These are phyloP conservation scores for Globisporangium emineosum DNA, from an alignment of 352 stramenopile species.

Conservation along the genomic window DNA sequence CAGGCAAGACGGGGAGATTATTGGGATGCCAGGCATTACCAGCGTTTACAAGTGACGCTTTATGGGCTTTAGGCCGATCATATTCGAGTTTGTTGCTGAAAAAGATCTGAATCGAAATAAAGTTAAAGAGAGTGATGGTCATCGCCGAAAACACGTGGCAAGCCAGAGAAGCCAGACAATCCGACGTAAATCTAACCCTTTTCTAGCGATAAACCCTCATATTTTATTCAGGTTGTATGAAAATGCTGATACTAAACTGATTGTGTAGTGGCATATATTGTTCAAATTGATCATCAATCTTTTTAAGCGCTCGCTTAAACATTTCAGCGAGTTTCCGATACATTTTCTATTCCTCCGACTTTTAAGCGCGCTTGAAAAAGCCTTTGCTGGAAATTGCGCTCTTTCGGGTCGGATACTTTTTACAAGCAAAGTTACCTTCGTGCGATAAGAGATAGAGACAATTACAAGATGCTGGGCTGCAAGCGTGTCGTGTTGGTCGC, in stretches of 20 bases:
- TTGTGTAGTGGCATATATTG: background rate
- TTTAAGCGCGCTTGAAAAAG: constrained; percentile 26
- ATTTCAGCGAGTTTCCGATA: background rate
- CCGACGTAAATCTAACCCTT: background rate
- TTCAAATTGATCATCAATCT: background rate
- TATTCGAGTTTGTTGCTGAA: background rate
- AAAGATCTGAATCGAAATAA: background rate
- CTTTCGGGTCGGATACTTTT: constrained; percentile 17
- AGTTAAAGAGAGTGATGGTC: background rate
- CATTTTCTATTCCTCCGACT: background rate
- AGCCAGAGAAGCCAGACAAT: background rate
- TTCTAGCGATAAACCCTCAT: background rate
- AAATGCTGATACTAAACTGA: too few species aligned
- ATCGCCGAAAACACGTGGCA: constrained; percentile 10
- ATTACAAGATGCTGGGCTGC: constrained; percentile 59
- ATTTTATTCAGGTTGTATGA: background rate
- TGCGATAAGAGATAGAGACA: constrained; percentile 7
- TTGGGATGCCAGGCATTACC: background rate
- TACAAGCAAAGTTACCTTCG: constrained; percentile 12
- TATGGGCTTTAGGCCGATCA: too few species aligned
- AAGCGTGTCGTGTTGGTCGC: constrained; percentile 66
- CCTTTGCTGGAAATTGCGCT: too few species aligned
- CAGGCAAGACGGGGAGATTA: background rate
- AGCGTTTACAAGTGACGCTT: too few species aligned
- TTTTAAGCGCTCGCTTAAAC: constrained; percentile 7